A percentile compares a stretch with the other conserved stretches of the same genome.
phyloP scores from a whole-genome alignment of 176 grass and related monocot genomes.

The Bonia amplexicaulis region DNA sequence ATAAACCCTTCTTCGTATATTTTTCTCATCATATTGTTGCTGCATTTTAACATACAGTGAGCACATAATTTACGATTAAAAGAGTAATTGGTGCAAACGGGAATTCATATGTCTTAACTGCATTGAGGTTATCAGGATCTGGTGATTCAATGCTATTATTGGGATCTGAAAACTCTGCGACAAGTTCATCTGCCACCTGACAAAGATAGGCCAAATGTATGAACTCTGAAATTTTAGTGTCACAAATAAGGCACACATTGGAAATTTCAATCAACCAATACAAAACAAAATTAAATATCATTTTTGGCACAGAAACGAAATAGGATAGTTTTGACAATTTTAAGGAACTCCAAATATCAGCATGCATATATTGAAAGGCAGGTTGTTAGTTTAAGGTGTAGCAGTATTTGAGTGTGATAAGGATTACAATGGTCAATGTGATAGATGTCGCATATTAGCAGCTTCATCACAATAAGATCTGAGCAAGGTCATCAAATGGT shows the following conservation, averaged over 20 bases:
- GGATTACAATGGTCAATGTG: background rate
- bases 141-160: conserved; percentile 55
- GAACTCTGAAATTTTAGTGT: background rate
- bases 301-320: background rate
- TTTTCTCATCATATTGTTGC: conserved; percentile 99
- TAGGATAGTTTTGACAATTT: background rate
- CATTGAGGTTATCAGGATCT: conserved; percentile 59
- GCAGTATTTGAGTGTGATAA: background rate
- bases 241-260: background rate
- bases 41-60: conserved; percentile 46
- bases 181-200: conserved; percentile 94
- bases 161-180: conserved; percentile 73
- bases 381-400: background rate
- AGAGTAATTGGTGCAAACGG: background rate
- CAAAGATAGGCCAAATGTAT: background rate
- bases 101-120: conserved; percentile 30
- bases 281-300: background rate
- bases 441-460: background rate
- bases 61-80: background rate
- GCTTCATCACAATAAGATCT: conserved; percentile 8
- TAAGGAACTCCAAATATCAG: background rate
- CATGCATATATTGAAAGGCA: background rate
- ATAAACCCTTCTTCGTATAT: conserved; percentile 95
- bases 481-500: background rate
- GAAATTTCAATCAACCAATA: background rate